phyloP scores from a whole-genome alignment of 1,284 basidiomycete genomes.

The Ustilago trichophora region DNA sequence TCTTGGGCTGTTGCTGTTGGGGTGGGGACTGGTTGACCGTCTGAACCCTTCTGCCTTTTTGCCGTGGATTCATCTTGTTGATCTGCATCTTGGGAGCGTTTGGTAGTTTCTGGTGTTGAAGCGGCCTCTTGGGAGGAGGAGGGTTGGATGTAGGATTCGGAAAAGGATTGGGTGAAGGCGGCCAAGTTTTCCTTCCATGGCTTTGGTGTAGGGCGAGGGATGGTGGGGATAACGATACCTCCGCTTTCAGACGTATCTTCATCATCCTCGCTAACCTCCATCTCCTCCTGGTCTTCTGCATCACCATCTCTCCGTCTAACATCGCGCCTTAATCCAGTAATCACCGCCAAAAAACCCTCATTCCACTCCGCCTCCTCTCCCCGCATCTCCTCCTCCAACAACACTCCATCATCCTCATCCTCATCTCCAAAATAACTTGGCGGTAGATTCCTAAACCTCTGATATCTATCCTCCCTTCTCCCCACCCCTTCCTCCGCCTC shows the following conservation, averaged over 20 bases:
- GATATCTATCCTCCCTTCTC: no score
- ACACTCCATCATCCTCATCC: slow-evolving; percentile 79
- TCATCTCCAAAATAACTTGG: slow-evolving; percentile 90
- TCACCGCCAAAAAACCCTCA: slow-evolving; percentile 67
- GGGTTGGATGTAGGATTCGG: slow-evolving; percentile 3
- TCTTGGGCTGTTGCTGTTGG: no score
- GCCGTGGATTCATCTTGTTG: neutral
- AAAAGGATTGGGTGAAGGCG: slow-evolving; percentile 2
- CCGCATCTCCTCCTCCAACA: slow-evolving; percentile 69
- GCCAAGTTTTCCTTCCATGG: slow-evolving; percentile 38
- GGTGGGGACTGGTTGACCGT: slow-evolving; percentile 5
- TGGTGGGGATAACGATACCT: slow-evolving; percentile 43
- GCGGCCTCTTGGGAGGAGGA: neutral
- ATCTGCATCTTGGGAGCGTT: neutral
- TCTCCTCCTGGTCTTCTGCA: neutral
- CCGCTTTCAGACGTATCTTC: neutral
- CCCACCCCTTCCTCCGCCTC: slow-evolving; percentile 78
- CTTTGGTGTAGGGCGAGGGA: slow-evolving; percentile 48
- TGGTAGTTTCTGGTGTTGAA: neutral
- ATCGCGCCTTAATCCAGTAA: slow-evolving; percentile 9
- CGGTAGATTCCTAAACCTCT: slow-evolving; percentile 87
- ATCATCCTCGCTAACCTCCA: slow-evolving; percentile 10
- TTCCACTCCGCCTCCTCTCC: slow-evolving; percentile 72
- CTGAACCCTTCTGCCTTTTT: slow-evolving; percentile 13
- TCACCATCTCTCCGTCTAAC: slow-evolving; percentile 2